Evolutionary conservation across 345 rosid species (phyloP), one percentile per base, ranked within the genome.

Genomic region (Corchorus olitorius): DNA sequence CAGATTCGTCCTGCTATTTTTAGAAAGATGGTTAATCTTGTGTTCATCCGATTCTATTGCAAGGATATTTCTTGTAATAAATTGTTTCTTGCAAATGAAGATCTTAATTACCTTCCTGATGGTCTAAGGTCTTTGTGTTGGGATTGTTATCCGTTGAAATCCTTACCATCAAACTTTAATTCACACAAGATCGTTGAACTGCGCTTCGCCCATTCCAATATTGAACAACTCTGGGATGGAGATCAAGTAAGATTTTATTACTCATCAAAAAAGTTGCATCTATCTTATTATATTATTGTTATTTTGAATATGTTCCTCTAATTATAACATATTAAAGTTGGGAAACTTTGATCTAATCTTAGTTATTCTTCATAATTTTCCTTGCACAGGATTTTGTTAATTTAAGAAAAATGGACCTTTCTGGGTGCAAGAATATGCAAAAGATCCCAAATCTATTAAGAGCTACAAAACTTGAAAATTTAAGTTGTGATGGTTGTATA

Each of bases 111-210:
- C 16, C 81, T 80, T 74, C 70, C 89, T 1, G 14, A 39, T 10
- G 79, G 80, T 70, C 78, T 84, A 58, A 58, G 84, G 45, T 80
- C 50, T 78, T 80, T 86, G 27, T 45, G 71, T 2, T 84, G 87
- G 89, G 48, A 33, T 45, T 70, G 81, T 43, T 86, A 35, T 55
- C 86, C 87, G 0, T 34, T 63, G n/a, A 77, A 70, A 2, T 77
- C 77, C 27, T 16, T 86, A 39, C 83, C 83, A 46, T 34, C 48
- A 5, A 43, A 68, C 17, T 79, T 78, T 52, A 70, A 75, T 46
- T 76, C 80, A 0, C 65, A 76, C n/a, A 80, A 81, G 15, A 78
- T 79, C 37, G 82, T 83, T 9, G 80, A 79, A 62, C 66, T 83
- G 45, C 62, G 52, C 15, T 34, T 86, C 39, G 48, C 52, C 15